Percentiles rank a stretch among this genome's conserved stretches.
Evolutionary conservation across 2,329 filamentous ascomycete genomes (phyloP).

Genomic region (Fusarium proliferatum): DNA sequence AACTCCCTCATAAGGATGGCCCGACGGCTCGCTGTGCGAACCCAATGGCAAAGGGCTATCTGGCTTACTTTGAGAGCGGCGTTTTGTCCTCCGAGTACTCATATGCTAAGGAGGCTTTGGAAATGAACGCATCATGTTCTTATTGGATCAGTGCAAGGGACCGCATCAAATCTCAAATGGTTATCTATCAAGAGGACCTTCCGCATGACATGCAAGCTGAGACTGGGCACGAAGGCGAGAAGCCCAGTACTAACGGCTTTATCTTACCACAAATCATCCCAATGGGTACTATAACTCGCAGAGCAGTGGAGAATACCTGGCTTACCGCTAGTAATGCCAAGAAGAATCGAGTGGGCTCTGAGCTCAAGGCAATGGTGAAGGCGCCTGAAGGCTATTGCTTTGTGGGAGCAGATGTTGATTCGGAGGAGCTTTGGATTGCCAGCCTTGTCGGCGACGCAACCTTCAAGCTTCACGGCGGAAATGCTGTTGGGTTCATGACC

Average conservation of each 20-base stretch:
- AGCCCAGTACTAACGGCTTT: constrained; percentile 66
- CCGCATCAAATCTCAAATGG: constrained; percentile 93
- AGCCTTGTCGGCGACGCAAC: constrained; percentile 94
- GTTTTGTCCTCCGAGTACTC: constrained; percentile 86
- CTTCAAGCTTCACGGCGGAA: constrained; percentile 94
- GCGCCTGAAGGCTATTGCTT: constrained; percentile 92
- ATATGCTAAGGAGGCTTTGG: constrained; percentile 92
- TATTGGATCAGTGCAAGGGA: constrained; percentile 99
- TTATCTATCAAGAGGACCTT: constrained; percentile 81
- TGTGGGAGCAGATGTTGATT: constrained; percentile 97
- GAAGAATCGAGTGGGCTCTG: constrained; percentile 92
- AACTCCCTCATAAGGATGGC: constrained; percentile 96
- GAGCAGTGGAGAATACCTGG: constrained; percentile 98
- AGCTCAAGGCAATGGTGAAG: constrained; percentile 95
- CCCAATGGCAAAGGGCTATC: constrained; percentile 90
- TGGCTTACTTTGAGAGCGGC: constrained; percentile 91
- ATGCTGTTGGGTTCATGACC: constrained; percentile 99
- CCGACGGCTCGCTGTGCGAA: constrained; percentile 85
- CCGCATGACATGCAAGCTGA: background rate
- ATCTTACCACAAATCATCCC: constrained; percentile 96
- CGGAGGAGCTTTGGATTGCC: constrained; percentile 97
- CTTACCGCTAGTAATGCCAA: constrained; percentile 98
- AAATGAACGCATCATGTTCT: constrained; percentile 99
- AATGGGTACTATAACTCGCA: constrained; percentile 96
- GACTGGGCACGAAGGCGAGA: constrained; percentile 14